Base-by-base conservation (phyloP, 2,329 filamentous ascomycete species). In the Colletotrichum sp. region DNA sequence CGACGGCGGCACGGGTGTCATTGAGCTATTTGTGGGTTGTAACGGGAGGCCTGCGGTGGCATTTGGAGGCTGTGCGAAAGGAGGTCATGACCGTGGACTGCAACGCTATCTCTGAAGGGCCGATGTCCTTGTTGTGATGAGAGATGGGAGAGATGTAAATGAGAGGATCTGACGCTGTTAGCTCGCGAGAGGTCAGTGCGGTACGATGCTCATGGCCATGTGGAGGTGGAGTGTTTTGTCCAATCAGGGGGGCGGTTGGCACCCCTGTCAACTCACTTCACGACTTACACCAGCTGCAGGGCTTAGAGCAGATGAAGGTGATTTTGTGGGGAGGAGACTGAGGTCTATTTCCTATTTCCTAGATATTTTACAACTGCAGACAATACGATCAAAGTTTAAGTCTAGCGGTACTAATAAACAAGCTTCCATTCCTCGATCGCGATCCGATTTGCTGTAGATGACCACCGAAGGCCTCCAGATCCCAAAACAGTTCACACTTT, bases 71-170 rank as follows among this genome's bases (percentile, higher is more conserved):
- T 52, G 34, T 63, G 36, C 68, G 57, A 34, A 26, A 59, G 8
- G 49, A 36, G 15, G 24, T 32, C n/a, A 26, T 5, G 57, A 15
- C 68, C 36, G 57, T 70, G 57, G 55, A 24, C 57, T 62, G 57
- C n/a, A 34, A 52, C 68, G 55, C 67, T 16, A 63, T 70, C 57
- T 63, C 12, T 57, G 68, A 63, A 70, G 68, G 68, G 55, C 67
- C 34, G 55, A 62, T 69, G 55, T 69, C 59, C 18, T 21, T 62
- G 18, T 30, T 62, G 59, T 57, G 39, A 34, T 68, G 44, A 21
- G 28, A 34, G 44, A 68, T 57, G 5, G 26, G 18, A 26, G 18
- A 26, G 44, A 68, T 57, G 44, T n/a, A 68, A 18, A 55, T 36
- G 28, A 68, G 44, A 57, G 65, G 30, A 36, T 57, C 65, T 49